Evolutionary conservation across 106 monocot species (phyloP).

Genomic region (Allium sativum): DNA sequence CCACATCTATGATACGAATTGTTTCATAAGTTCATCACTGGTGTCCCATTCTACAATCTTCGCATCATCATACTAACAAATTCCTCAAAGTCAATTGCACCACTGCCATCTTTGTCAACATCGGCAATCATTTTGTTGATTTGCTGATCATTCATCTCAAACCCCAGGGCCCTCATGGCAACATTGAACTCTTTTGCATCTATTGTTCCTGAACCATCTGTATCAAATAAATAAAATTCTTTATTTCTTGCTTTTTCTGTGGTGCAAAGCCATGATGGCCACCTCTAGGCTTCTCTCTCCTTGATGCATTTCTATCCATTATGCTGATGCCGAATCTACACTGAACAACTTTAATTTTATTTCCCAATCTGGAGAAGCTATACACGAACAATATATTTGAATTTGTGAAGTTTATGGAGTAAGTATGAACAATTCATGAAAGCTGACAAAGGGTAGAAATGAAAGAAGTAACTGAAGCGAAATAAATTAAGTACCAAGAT

Average conservation of each 20-base stretch:
- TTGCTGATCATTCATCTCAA: slow-evolving; percentile 95
- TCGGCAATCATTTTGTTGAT: slow-evolving; percentile 82
- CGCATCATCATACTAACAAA: slow-evolving; percentile 93
- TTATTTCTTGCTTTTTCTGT: slow-evolving; percentile 82
- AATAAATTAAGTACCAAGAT: too few species aligned
- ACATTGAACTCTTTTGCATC: slow-evolving; percentile 89
- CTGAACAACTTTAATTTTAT: too few species aligned
- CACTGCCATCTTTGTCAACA: slow-evolving; percentile 94
- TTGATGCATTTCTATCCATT: too few species aligned
- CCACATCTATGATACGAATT: too few species aligned
- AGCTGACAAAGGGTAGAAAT: too few species aligned
- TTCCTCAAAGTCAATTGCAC: slow-evolving; percentile 88
- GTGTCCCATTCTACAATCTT: slow-evolving; percentile 78
- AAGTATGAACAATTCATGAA: too few species aligned
- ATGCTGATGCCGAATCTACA: too few species aligned
- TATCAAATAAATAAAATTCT: slow-evolving; percentile 94
- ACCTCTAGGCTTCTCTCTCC: slow-evolving; percentile 46
- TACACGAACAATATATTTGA: too few species aligned
- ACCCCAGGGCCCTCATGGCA: slow-evolving; percentile 98
- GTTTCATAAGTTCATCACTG: too few species aligned
- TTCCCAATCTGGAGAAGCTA: too few species aligned
- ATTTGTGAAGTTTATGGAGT: too few species aligned
- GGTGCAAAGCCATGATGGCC: slow-evolving; percentile 42
- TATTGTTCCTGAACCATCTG: slow-evolving; percentile 93
- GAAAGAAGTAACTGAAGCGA: too few species aligned